Evolutionary conservation across 805 yeast species (phyloP).

Genomic region (Kazachstania taianensis): DNA sequence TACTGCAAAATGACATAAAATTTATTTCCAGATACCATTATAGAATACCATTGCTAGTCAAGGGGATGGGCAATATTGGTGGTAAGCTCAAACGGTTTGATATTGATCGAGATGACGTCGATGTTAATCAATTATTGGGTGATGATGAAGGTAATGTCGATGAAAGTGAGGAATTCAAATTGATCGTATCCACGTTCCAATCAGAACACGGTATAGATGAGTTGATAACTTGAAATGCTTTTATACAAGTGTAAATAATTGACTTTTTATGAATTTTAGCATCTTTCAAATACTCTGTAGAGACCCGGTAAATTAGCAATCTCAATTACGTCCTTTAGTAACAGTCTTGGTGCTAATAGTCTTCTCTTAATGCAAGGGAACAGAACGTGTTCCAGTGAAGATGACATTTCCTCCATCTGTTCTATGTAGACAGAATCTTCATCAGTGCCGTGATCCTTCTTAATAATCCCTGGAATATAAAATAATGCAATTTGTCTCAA

Average conservation of each 20-base stretch:
- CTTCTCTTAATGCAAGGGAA: slow-evolving; percentile 57
- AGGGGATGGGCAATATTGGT: slow-evolving; percentile 3
- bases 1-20: slow-evolving; percentile 21
- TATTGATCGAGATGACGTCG: slow-evolving; percentile 4
- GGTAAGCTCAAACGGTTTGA: too few species aligned
- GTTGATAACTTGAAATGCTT: slow-evolving; percentile 4
- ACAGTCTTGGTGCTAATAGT: slow-evolving; percentile 50
- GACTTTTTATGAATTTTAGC: slow-evolving; percentile 31
- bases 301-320: slow-evolving; percentile 87
- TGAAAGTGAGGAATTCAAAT: slow-evolving; percentile 9
- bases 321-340: slow-evolving; percentile 55
- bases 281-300: slow-evolving; percentile 87
- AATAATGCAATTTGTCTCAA: slow-evolving; percentile 60
- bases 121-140: background rate
- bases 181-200: slow-evolving; percentile 16
- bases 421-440: background rate
- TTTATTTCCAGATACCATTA: slow-evolving; percentile 5
- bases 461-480: slow-evolving; percentile 53
- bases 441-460: slow-evolving; percentile 9
- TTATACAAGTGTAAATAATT: background rate
- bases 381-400: slow-evolving; percentile 43
- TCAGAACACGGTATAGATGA: slow-evolving; percentile 11
- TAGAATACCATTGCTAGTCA: slow-evolving; percentile 7
- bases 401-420: slow-evolving; percentile 26
- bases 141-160: slow-evolving; percentile 3